Evolutionary conservation across 1,284 basidiomycete species (phyloP), one percentile per base, ranked within the genome.

Genomic region (Malassezia pachydermatis): DNA sequence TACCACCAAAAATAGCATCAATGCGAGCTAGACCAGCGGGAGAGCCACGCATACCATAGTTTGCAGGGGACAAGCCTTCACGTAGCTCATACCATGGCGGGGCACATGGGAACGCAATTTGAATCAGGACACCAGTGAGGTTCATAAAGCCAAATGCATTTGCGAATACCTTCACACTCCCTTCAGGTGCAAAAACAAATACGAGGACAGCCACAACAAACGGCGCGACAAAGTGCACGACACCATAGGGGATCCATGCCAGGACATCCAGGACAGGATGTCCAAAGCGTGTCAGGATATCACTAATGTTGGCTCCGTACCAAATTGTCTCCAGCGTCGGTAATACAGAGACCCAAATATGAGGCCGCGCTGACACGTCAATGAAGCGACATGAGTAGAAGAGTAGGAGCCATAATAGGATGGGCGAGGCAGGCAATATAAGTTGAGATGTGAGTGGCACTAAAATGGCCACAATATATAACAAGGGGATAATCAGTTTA

Each of bases 1-100:
- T 76, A 0, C 79, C 76, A 58, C 84, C 80, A 73, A 98, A 88
- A 37, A 96, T 77, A 20, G 80, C 79, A 73, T 96, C 92, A 59
- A 98, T 96, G 44, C 92, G 83, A 10, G 84, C 82, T 6, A 98
- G 79, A 1, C 92, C 92, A 13, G 88, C 92, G 0, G 92, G 82
- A 0, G 89, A 95, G 22, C 94, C 65, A 39, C 81, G 81, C 79
- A 94, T 90, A 42, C 76, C 76, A 75, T 96, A 96, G 67, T 88
- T 81, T 29, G 92, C 92, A 0, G 92, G 92, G 0, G 86, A 92
- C 25, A 96, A 80, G 2, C 94, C 94, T 70, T 98, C 86, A 54
- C 95, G 88, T 63, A 98, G 79, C 71, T 98, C 94, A 73, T 98
- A 98, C 94, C 79, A 80, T 14, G 92, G 94, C 0, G 92, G 84